Evolutionary conservation across 176 grass and related monocot genomes (phyloP).

Genomic region (Stipa capillata): DNA sequence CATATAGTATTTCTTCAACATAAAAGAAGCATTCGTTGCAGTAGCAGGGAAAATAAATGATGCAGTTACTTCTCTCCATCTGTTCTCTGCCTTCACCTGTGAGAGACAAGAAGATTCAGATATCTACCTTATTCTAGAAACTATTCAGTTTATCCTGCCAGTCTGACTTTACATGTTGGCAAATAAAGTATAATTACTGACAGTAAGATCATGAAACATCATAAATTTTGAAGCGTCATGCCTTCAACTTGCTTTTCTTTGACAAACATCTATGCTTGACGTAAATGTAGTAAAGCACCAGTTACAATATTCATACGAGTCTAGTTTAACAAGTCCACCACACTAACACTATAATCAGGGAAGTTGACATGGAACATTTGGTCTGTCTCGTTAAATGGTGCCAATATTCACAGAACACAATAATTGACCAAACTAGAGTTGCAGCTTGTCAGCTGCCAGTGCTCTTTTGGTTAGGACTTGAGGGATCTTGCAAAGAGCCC

Average conservation of each 20-base stretch:
- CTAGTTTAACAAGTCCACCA: background rate
- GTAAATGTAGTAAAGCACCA: background rate
- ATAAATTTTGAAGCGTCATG: slow-evolving; percentile 1
- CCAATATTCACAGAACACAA: background rate
- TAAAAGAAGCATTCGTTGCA: slow-evolving; percentile 85
- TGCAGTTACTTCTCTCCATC: slow-evolving; percentile 89
- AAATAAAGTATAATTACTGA: slow-evolving; percentile 3
- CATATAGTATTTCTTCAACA: slow-evolving; percentile 89
- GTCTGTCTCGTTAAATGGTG: background rate
- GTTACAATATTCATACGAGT: slow-evolving; percentile 3
- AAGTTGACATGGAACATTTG: background rate
- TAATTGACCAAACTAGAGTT: background rate
- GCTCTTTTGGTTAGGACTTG: background rate
- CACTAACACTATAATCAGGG: background rate
- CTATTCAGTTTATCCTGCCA: too few species aligned
- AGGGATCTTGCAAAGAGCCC: background rate
- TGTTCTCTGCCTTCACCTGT: slow-evolving; percentile 78
- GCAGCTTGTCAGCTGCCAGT: background rate
- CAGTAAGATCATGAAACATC: slow-evolving; percentile 13
- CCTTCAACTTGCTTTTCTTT: slow-evolving; percentile 11
- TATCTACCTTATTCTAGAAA: background rate
- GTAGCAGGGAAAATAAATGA: slow-evolving; percentile 82
- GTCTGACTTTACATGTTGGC: slow-evolving; percentile 2
- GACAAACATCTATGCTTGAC: background rate
- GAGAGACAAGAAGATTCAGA: slow-evolving; percentile 10